Evolutionary conservation across 23 red algal species (phyloP).

Genomic region (Agarophyton chilense): DNA sequence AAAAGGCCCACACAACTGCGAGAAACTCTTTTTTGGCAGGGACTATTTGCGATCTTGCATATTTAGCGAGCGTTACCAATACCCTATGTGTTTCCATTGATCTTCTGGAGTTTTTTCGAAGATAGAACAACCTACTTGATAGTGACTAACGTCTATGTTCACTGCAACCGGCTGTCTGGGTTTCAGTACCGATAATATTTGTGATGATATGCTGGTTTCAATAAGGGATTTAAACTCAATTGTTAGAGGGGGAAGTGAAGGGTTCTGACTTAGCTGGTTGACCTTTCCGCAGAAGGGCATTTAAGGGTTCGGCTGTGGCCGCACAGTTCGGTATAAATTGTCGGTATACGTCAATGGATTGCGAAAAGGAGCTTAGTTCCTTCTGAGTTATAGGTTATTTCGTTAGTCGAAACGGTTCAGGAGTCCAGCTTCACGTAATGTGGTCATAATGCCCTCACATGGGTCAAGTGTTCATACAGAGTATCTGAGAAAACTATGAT

Average conservation of each 20-base stretch:
- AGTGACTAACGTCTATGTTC: not conserved
- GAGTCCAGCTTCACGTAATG: not conserved
- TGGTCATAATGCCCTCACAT: not conserved
- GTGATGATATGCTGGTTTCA: not conserved
- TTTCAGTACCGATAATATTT: not conserved
- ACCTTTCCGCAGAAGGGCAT: not conserved
- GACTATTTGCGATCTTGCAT: not conserved
- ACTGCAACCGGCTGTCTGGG: not conserved
- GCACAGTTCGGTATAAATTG: not conserved
- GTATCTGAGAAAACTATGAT: slow-evolving; percentile 10
- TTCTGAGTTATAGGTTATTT: slow-evolving; percentile 1
- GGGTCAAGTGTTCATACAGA: not conserved
- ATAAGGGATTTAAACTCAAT: not conserved
- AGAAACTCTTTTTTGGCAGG: no score
- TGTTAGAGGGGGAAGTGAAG: not conserved
- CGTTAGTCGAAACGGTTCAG: not conserved
- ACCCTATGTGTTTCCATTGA: not conserved
- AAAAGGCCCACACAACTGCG: no score
- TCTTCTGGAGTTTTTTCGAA: not conserved
- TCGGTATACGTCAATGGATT: not conserved
- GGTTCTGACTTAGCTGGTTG: not conserved
- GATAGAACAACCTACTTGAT: not conserved
- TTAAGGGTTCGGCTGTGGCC: not conserved
- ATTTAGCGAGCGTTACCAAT: not conserved
- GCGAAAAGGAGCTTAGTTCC: not conserved